A percentile compares a stretch with the other conserved stretches of the same genome.
phyloP scores from a whole-genome alignment of 345 rosid genomes.

The Pistacia vera region DNA sequence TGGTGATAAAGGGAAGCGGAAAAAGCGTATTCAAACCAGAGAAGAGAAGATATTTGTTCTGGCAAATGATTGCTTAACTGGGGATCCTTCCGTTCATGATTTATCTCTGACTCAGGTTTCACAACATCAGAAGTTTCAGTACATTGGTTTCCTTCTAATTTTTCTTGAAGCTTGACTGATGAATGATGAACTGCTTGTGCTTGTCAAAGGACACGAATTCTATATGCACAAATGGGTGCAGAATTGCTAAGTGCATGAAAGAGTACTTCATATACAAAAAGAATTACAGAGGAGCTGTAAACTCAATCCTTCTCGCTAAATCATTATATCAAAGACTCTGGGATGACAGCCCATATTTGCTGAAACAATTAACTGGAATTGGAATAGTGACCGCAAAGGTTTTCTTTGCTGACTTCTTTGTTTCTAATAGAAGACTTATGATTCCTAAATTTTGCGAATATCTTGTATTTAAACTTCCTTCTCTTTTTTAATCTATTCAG shows the following conservation, averaged over 20 bases:
- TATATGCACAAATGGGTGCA: slow-evolving; percentile 73
- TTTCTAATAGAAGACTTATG: slow-evolving; percentile 1
- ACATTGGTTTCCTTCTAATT: slow-evolving; percentile 14
- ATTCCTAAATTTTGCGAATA: background rate
- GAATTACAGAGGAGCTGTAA: slow-evolving; percentile 77
- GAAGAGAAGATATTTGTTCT: slow-evolving; percentile 94
- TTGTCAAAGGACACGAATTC: slow-evolving; percentile 79
- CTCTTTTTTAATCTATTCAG: slow-evolving; percentile 40
- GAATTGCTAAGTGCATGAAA: slow-evolving; percentile 95
- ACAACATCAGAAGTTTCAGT: background rate
- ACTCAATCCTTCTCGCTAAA: slow-evolving; percentile 75
- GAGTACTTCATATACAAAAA: slow-evolving; percentile 84
- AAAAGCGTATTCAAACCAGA: slow-evolving; percentile 87
- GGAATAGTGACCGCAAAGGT: slow-evolving; percentile 99
- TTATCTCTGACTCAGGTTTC: slow-evolving; percentile 89
- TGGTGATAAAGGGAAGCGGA: slow-evolving; percentile 82
- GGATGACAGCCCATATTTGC: slow-evolving; percentile 94
- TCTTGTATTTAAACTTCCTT: slow-evolving; percentile 1
- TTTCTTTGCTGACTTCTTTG: slow-evolving; percentile 8
- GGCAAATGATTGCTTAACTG: slow-evolving; percentile 93
- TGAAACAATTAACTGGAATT: slow-evolving; percentile 91
- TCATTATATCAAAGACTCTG: slow-evolving; percentile 93
- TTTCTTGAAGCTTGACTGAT: slow-evolving; percentile 24
- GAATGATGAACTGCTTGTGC: slow-evolving; percentile 23
- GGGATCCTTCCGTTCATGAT: slow-evolving; percentile 89